phyloP scores from a whole-genome alignment of 2,329 filamentous ascomycete genomes.

The Incumbomyces lentus region DNA sequence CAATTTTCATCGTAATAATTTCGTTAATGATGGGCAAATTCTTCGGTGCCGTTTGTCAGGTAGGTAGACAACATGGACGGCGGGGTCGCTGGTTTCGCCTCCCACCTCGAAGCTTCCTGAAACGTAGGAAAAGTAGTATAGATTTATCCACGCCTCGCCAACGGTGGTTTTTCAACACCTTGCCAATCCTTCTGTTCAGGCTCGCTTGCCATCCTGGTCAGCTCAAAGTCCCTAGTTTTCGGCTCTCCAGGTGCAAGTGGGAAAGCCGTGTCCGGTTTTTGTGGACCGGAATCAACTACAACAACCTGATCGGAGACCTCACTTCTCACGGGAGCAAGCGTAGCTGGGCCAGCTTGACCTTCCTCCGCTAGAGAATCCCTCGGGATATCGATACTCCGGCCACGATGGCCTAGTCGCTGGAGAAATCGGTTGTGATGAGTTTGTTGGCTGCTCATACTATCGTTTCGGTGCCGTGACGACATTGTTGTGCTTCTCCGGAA shows the following conservation, averaged over 20 bases:
- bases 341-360: constrained; percentile 11
- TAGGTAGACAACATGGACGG: no score
- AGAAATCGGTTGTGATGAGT: constrained; percentile 54
- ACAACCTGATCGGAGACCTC: constrained; percentile 17
- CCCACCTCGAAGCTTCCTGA: no score
- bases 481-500: constrained; percentile 19
- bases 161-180: no score
- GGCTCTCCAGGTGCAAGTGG: background rate
- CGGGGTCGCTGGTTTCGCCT: no score
- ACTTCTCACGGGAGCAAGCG: constrained; percentile 16
- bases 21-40: no score
- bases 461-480: constrained; percentile 23
- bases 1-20: no score
- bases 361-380: constrained; percentile 17
- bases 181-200: no score
- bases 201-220: background rate
- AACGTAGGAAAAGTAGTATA: no score
- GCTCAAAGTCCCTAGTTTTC: background rate
- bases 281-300: constrained; percentile 9
- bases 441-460: constrained; percentile 24
- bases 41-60: no score
- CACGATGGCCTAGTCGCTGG: constrained; percentile 32
- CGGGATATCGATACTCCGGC: constrained; percentile 10
- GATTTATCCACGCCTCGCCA: no score
- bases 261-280: background rate